These are phyloP conservation scores for Hebeloma cylindrosporum DNA, from an alignment of 768 basidiomycete species.

Conservation along the genomic window DNA sequence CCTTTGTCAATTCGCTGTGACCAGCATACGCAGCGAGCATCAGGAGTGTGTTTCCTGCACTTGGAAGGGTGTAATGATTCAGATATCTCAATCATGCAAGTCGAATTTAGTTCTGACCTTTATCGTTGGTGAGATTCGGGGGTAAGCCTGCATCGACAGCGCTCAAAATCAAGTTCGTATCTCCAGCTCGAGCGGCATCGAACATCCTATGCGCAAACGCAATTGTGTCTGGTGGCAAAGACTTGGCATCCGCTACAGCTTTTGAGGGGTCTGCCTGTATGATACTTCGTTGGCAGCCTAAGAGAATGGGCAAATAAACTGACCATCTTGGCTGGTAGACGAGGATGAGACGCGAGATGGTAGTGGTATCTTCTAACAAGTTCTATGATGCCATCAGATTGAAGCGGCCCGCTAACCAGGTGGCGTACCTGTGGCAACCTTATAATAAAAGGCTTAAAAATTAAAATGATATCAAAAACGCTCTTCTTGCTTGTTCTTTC, in stretches of 20 bases:
- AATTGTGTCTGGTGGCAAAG: conserved; percentile 43
- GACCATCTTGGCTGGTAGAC: too few species aligned
- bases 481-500: too few species aligned
- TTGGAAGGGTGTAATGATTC: background rate
- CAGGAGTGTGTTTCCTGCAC: conserved; percentile 69
- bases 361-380: too few species aligned
- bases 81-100: background rate
- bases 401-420: too few species aligned
- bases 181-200: conserved; percentile 66
- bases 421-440: too few species aligned
- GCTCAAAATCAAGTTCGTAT: conserved; percentile 49
- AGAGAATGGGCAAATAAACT: too few species aligned
- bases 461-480: too few species aligned
- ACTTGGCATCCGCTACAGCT: conserved; percentile 11
- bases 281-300: too few species aligned
- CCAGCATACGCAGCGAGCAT: conserved; percentile 81
- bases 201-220: conserved; percentile 73
- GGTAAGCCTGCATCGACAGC: conserved; percentile 72
- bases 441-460: too few species aligned
- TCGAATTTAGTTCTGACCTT: conserved; percentile 43
- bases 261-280: background rate
- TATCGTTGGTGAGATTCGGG: conserved; percentile 67
- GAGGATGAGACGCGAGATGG: too few species aligned
- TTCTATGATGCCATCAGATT: too few species aligned
- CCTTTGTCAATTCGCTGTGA: conserved; percentile 51